A percentile compares a stretch with the other conserved stretches of the same genome.
These are phyloP conservation scores for Centella asiatica DNA, from an alignment of 129 eudicot genomes.

Conservation along the genomic window DNA sequence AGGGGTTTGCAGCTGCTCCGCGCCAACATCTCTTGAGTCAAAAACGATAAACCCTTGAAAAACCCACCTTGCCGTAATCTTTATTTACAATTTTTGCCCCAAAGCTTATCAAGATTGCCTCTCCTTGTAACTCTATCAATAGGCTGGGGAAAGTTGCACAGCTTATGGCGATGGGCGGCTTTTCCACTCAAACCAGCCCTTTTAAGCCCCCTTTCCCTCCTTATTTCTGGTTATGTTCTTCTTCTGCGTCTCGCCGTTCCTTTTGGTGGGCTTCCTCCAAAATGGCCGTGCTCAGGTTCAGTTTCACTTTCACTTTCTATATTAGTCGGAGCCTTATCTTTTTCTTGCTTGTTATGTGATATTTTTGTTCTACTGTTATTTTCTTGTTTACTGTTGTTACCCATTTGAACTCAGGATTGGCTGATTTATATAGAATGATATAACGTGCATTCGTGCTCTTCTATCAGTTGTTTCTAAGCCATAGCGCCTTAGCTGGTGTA, in stretches of 20 bases:
- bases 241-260: slow-evolving; percentile 28
- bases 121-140: slow-evolving; percentile 12
- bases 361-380: neutral
- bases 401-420: neutral
- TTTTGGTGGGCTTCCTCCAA: slow-evolving; percentile 25
- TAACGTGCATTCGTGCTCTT: neutral
- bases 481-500: too few relatives aligned
- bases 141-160: slow-evolving; percentile 32
- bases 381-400: neutral
- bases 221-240: slow-evolving; percentile 38
- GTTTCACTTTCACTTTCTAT: neutral
- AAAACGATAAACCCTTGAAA: slow-evolving; percentile 13
- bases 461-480: too few relatives aligned
- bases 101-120: slow-evolving; percentile 67
- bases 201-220: slow-evolving; percentile 44
- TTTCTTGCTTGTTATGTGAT: neutral
- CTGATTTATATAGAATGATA: too few relatives aligned
- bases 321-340: neutral
- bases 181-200: slow-evolving; percentile 42
- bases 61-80: slow-evolving; percentile 16
- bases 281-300: slow-evolving; percentile 35
- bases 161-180: slow-evolving; percentile 54
- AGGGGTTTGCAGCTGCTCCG: neutral
- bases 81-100: neutral
- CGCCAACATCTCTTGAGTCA: neutral